Conservation (phyloP, 495 filamentous ascomycete species). For the Usnea hakonensis region DNA sequence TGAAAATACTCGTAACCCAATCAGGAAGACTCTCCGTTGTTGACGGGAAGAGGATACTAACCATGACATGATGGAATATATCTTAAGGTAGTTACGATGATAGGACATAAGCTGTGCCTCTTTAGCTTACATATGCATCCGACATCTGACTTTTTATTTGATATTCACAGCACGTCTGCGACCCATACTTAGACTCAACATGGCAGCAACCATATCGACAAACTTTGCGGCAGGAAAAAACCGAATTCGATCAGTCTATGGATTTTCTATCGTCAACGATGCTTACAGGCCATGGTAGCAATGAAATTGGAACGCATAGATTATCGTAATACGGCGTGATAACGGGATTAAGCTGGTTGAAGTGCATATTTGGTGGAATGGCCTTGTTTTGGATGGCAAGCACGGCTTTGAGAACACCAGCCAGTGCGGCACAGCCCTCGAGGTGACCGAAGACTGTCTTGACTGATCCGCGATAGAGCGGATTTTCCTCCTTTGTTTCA, state of each 20-base stretch:
- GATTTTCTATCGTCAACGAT: too few relatives aligned
- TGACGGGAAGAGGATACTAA: not conserved
- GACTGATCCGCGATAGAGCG: conserved; percentile 42
- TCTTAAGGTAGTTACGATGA: too few relatives aligned
- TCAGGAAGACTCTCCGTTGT: not conserved
- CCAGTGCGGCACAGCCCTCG: conserved; percentile 33
- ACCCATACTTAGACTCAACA: too few relatives aligned
- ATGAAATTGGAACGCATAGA: conserved; percentile 13
- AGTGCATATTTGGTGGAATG: conserved; percentile 52
- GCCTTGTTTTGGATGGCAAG: conserved; percentile 43
- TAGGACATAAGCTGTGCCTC: too few relatives aligned
- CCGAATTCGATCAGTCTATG: too few relatives aligned
- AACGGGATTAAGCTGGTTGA: conserved; percentile 43
- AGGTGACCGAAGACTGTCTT: conserved; percentile 54
- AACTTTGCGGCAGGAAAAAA: too few relatives aligned
- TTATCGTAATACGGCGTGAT: conserved; percentile 20
- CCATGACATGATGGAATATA: too few relatives aligned
- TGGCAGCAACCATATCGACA: too few relatives aligned
- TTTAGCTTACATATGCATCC: too few relatives aligned
- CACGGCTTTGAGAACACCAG: conserved; percentile 28
- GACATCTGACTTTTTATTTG: too few relatives aligned
- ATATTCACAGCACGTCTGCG: too few relatives aligned
- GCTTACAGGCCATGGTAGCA: too few relatives aligned
- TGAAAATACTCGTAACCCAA: not conserved
- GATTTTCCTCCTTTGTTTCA: conserved; percentile 22